Evolutionary conservation across 75 land plant species (phyloP).

Genomic region (Sequoia sempervirens): DNA sequence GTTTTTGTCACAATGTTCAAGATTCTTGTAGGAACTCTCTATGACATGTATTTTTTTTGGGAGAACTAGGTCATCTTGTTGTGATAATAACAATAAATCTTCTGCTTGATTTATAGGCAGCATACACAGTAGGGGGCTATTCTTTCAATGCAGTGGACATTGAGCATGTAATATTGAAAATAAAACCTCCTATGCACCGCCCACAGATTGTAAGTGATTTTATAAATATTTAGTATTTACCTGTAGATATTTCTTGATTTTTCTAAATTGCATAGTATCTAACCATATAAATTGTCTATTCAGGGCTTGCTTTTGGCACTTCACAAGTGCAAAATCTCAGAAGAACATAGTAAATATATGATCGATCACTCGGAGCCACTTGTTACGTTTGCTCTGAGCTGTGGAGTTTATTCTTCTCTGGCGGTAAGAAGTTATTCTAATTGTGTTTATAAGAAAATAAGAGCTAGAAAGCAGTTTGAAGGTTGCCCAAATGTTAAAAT

Average conservation of each 20-base stretch:
- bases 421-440: conserved; percentile 42
- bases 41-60: background rate
- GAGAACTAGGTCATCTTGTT: background rate
- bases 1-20: background rate
- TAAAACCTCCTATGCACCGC: conserved; percentile 69
- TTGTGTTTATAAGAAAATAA: background rate
- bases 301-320: conserved; percentile 78
- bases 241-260: background rate
- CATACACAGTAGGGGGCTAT: conserved; percentile 89
- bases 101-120: conserved; percentile 50
- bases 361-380: conserved; percentile 58
- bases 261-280: background rate
- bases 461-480: background rate
- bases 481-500: background rate
- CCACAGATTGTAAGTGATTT: conserved; percentile 72
- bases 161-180: conserved; percentile 67
- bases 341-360: conserved; percentile 64
- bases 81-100: background rate
- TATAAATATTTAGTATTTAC: background rate
- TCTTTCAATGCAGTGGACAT: conserved; percentile 81
- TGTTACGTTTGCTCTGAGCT: conserved; percentile 73
- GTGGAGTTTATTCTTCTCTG: conserved; percentile 81
- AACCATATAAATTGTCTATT: background rate
- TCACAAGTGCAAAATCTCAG: conserved; percentile 68
- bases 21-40: background rate